A percentile compares a stretch with the other conserved stretches of the same genome.
Evolutionary conservation across 371 early-diverging fungal genomes (phyloP).

Genomic region (Apophysomyces variabilis): DNA sequence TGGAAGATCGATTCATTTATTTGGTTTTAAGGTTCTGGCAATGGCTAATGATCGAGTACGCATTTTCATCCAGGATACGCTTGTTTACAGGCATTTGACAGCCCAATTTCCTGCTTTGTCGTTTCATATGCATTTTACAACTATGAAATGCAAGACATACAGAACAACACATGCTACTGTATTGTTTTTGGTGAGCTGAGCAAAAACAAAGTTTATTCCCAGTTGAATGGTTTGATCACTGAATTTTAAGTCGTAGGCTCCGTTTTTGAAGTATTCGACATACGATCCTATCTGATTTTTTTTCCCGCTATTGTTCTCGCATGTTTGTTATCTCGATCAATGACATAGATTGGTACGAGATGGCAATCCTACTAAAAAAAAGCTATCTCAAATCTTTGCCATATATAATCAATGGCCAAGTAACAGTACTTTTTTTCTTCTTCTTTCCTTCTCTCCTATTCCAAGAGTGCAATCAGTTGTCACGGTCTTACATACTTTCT

Average conservation of each 20-base stretch:
- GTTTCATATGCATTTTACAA: too few relatives aligned
- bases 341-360: neutral
- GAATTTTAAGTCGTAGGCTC: slow-evolving; percentile 2
- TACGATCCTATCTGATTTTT: neutral
- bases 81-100: too few relatives aligned
- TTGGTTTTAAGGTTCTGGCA: too few relatives aligned
- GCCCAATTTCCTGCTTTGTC: too few relatives aligned
- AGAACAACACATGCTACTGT: slow-evolving; percentile 5
- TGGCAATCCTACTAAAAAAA: too few relatives aligned
- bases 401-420: neutral
- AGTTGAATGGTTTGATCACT: slow-evolving; percentile 1
- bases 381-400: too few relatives aligned
- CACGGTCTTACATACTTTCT: neutral
- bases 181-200: slow-evolving; percentile 7
- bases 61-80: too few relatives aligned
- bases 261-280: slow-evolving; percentile 3
- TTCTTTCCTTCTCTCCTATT: neutral
- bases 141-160: neutral
- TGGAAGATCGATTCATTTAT: too few relatives aligned
- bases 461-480: neutral
- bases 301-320: neutral
- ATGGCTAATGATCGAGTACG: too few relatives aligned
- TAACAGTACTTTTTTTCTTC: neutral
- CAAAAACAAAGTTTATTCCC: slow-evolving; percentile 7
- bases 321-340: neutral